Evolutionary conservation across 2,329 filamentous ascomycete genomes (phyloP).

Genomic region (Sarocladium brachiariae): DNA sequence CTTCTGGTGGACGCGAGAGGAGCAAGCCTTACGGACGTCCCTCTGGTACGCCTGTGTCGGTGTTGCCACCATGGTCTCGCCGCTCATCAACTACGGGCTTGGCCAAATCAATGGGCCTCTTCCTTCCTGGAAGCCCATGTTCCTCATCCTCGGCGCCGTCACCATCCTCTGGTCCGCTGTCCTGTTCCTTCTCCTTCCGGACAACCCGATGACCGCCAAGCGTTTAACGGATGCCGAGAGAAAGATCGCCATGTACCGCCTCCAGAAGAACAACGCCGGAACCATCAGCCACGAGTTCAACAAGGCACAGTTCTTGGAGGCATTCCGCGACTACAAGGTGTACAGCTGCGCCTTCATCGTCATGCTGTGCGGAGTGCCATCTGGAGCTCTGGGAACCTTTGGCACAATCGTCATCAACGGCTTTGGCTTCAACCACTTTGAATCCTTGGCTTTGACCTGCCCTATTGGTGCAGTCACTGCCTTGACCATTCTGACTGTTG

Average conservation of each 20-base stretch:
- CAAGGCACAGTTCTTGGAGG: slow-evolving; percentile 37
- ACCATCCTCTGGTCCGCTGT: slow-evolving; percentile 14
- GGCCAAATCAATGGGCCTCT: slow-evolving; percentile 42
- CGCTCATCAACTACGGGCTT: slow-evolving; percentile 51
- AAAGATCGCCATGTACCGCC: slow-evolving; percentile 38
- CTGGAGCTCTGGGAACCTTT: slow-evolving; percentile 33
- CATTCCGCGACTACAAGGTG: too few species aligned
- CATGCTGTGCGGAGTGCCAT: slow-evolving; percentile 32
- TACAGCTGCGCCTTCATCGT: slow-evolving; percentile 44
- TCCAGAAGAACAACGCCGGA: slow-evolving; percentile 24
- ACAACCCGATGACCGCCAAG: slow-evolving; percentile 12
- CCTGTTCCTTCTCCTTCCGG: slow-evolving; percentile 13
- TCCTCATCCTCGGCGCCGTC: slow-evolving; percentile 16
- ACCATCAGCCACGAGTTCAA: slow-evolving; percentile 25
- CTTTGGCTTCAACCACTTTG: slow-evolving; percentile 22
- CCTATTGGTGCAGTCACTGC: slow-evolving; percentile 35
- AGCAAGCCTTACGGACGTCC: slow-evolving; percentile 34
- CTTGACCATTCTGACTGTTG: slow-evolving; percentile 29
- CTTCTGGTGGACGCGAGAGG: slow-evolving; percentile 12
- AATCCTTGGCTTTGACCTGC: slow-evolving; percentile 43
- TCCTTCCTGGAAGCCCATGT: slow-evolving; percentile 17
- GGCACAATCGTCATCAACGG: slow-evolving; percentile 23
- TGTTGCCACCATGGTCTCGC: slow-evolving; percentile 54
- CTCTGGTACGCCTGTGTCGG: slow-evolving; percentile 36
- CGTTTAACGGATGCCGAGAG: slow-evolving; percentile 10